phyloP scores from a whole-genome alignment of 176 grass and related monocot species.

The Oryza longistaminata region DNA sequence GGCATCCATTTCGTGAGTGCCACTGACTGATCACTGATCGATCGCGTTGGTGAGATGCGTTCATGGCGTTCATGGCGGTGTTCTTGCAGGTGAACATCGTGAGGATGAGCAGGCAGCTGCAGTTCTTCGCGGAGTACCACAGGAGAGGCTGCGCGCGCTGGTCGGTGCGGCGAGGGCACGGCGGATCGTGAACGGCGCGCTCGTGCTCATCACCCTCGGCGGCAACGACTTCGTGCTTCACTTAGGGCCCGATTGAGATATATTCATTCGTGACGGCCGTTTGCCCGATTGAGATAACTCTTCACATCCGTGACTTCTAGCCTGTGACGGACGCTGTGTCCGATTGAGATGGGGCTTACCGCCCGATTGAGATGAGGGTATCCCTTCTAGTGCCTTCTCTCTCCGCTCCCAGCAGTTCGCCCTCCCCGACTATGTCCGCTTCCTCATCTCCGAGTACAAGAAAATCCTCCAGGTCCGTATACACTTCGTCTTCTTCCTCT shows the following conservation, averaged over 20 bases:
- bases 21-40: too few relatives aligned
- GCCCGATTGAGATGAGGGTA: too few relatives aligned
- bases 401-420: conserved; percentile 64
- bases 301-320: too few relatives aligned
- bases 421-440: conserved; percentile 72
- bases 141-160: conserved; percentile 41
- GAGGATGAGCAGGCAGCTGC: conserved; percentile 55
- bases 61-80: too few relatives aligned
- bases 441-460: conserved; percentile 64
- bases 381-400: too few relatives aligned
- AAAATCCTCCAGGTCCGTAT: conserved; percentile 48
- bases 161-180: conserved; percentile 45
- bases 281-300: too few relatives aligned
- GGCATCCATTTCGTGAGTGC: conserved; percentile 79
- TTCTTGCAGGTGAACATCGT: conserved; percentile 53
- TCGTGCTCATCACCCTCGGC: conserved; percentile 63
- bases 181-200: conserved; percentile 45
- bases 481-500: not conserved
- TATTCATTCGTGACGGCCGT: too few relatives aligned
- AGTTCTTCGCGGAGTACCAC: conserved; percentile 60
- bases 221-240: conserved; percentile 77
- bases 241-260: too few relatives aligned
- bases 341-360: too few relatives aligned
- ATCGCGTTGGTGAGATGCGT: not conserved
- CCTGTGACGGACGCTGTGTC: too few relatives aligned